Percentiles rank a stretch among this genome's conserved stretches.
Conservation (phyloP, 2,329 filamentous ascomycete genomes). For the Aspergillus sp. region DNA sequence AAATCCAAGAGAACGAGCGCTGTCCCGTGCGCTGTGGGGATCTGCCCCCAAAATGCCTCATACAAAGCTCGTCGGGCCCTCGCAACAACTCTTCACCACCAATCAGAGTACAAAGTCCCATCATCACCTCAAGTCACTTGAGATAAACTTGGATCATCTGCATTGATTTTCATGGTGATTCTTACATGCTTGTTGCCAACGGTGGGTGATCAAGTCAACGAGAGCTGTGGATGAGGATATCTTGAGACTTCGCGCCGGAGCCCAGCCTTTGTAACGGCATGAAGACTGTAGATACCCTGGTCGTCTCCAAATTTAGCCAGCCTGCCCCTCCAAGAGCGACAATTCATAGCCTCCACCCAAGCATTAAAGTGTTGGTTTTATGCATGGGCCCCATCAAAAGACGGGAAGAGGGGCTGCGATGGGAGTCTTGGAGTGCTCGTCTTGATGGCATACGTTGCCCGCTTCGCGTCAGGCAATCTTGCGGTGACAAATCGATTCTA, state of each 20-base stretch:
- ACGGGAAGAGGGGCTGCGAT: not conserved
- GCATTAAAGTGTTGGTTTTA: not conserved
- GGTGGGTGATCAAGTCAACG: not conserved
- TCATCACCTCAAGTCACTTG: slow-evolving; percentile 1
- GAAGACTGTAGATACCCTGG: not conserved
- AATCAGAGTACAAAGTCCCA: not conserved
- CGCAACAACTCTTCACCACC: not conserved
- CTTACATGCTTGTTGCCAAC: not conserved
- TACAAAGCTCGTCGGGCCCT: slow-evolving; percentile 17
- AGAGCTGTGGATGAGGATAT: not conserved
- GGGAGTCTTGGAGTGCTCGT: not conserved
- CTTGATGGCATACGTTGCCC: not conserved
- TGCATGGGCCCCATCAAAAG: not conserved
- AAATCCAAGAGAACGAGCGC: slow-evolving; percentile 5
- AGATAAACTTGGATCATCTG: slow-evolving; percentile 3
- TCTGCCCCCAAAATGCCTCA: slow-evolving; percentile 21
- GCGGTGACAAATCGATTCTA: not conserved
- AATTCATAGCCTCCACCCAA: slow-evolving; percentile 4
- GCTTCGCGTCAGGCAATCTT: not conserved
- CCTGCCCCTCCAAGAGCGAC: not conserved
- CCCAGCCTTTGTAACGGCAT: not conserved
- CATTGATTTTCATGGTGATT: not conserved
- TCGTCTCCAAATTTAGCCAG: slow-evolving; percentile 2
- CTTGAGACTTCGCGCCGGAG: not conserved
- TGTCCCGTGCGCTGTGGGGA: slow-evolving; percentile 14